phyloP scores from a whole-genome alignment of 2,329 filamentous ascomycete species.

The Ascochyta clinopodiicola region DNA sequence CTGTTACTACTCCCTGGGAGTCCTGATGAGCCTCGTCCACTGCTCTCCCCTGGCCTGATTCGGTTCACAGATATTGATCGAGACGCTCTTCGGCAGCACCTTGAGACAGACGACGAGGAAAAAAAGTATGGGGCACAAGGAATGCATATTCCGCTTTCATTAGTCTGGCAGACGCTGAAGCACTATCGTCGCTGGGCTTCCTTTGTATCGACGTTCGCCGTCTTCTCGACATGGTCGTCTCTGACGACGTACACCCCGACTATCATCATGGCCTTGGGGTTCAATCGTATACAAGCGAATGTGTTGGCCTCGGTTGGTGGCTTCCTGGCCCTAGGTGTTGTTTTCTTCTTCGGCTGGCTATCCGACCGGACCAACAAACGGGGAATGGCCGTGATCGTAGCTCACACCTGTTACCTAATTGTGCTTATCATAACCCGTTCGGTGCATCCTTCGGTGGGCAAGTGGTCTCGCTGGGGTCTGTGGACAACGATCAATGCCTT shows the following conservation, averaged over 20 bases:
- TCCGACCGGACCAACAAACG: constrained; percentile 56
- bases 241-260: constrained; percentile 60
- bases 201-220: constrained; percentile 58
- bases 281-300: constrained; percentile 56
- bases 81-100: constrained; percentile 43
- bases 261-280: constrained; percentile 53
- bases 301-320: constrained; percentile 53
- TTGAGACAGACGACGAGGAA: constrained; percentile 44
- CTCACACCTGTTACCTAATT: constrained; percentile 56
- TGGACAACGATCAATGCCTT: constrained; percentile 61
- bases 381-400: constrained; percentile 54
- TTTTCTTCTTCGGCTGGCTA: constrained; percentile 58
- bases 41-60: constrained; percentile 50
- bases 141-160: constrained; percentile 45
- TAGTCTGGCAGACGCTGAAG: constrained; percentile 55
- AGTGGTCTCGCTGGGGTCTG: constrained; percentile 58
- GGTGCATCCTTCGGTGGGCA: constrained; percentile 53
- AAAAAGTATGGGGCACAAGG: constrained; percentile 46
- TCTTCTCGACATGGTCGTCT: constrained; percentile 62
- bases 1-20: constrained; percentile 54
- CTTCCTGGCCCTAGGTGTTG: constrained; percentile 55
- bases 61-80: constrained; percentile 47
- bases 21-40: constrained; percentile 50
- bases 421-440: constrained; percentile 51
- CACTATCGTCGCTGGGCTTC: constrained; percentile 56